Base-by-base conservation (phyloP, 495 filamentous ascomycete species). In the Daldinia bambusicola region DNA sequence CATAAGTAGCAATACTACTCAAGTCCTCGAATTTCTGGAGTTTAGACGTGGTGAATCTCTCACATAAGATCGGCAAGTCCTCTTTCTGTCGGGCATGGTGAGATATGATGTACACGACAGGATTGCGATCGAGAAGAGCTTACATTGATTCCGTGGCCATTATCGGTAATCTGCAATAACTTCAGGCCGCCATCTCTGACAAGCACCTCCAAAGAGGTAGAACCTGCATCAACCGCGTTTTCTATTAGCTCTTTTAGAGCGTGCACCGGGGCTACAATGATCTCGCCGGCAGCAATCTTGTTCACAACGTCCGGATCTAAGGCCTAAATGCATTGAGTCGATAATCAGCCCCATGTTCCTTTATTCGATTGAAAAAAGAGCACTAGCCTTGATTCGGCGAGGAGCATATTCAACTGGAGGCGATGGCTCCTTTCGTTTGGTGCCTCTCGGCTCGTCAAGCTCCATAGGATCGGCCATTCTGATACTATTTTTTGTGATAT, bases 261-360 rank as follows among this genome's bases (percentile, higher is more conserved):
- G 77, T 99, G 93, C 65, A 98, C 94, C 22, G 96, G 96, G 10
- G 96, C 95, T 57, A 98, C 93, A 58, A 99, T 98, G 67, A 98
- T 99, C 77, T 99, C 96, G 14, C 96, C 96, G n/a, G 96, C 96
- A 7, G 96, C 96, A 72, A 99, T 99, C 81, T 98, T 98, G 82
- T 98, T 98, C 63, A 98, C 93, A 43, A 99, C 96, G 84, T 97
- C 93, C 75, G 92, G 91, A 77, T 97, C 92, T 16, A 99, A 88
- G 31, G 94, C 90, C 92, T 97, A 59, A 7, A 55, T 22, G 26
- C 3, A 38, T 0, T 14, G 31, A 13, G 41, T 64, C 9, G 12
- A 61, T 55, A 40, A 64, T 76, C 45, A 77, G 74, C 55, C 37
- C 37, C 22, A 53, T 18, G 0, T n/a, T 41, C 36, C 40, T 13